A percentile compares a stretch with the other conserved stretches of the same genome.
Evolutionary conservation across 495 filamentous ascomycete genomes (phyloP).

Genomic region (Xylaria scruposa): DNA sequence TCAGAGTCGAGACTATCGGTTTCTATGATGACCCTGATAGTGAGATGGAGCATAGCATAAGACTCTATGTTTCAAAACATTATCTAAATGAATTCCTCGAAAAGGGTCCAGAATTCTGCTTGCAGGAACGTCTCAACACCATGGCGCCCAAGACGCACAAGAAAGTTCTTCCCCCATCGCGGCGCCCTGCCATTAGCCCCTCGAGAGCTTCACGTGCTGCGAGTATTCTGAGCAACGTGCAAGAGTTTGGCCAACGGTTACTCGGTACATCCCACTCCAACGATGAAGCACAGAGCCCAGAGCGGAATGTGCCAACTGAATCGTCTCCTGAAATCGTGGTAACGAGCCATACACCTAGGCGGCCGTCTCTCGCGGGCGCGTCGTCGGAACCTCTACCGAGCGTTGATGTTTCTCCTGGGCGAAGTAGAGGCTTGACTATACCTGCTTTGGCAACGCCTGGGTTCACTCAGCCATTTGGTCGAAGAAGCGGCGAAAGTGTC

Average conservation of each 20-base stretch:
- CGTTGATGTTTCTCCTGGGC: conserved; percentile 18
- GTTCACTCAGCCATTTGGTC: conserved; percentile 39
- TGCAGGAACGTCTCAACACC: conserved; percentile 49
- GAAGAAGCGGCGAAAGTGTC: conserved; percentile 31
- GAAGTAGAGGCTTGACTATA: conserved; percentile 38
- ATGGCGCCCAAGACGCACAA: conserved; percentile 32
- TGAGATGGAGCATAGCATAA: conserved; percentile 52
- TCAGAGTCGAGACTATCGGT: conserved; percentile 65
- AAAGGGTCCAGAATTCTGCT: conserved; percentile 51
- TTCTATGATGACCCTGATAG: conserved; percentile 64
- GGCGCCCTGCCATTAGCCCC: conserved; percentile 24
- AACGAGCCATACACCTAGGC: conserved; percentile 36
- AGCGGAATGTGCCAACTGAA: conserved; percentile 11
- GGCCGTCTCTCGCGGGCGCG: conserved; percentile 33
- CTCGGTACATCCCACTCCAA: conserved; percentile 28
- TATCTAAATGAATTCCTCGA: conserved; percentile 56
- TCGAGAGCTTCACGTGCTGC: conserved; percentile 27
- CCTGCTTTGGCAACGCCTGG: conserved; percentile 37
- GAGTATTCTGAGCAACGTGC: conserved; percentile 35
- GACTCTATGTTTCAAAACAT: conserved; percentile 61
- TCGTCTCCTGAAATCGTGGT: conserved; percentile 48
- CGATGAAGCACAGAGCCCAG: conserved; percentile 14
- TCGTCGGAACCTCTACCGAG: conserved; percentile 33
- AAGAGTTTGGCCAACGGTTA: conserved; percentile 34
- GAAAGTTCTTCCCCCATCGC: conserved; percentile 18